Percentiles rank a stretch among this genome's conserved stretches.
phyloP scores from a whole-genome alignment of 306 rosid genomes.

The Castanea sativa region DNA sequence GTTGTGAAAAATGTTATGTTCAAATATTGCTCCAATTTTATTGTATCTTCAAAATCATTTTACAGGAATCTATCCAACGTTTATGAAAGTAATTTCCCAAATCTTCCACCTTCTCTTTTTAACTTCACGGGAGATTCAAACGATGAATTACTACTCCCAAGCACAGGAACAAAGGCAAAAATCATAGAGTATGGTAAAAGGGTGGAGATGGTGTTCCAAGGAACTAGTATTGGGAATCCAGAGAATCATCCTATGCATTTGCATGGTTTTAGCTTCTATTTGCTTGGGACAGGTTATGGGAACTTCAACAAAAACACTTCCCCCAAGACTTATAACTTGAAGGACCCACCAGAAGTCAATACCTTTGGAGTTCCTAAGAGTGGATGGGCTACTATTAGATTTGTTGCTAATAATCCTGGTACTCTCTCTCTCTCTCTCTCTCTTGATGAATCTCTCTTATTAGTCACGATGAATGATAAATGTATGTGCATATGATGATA shows the following conservation, averaged over 20 bases:
- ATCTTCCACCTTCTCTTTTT: constrained; percentile 11
- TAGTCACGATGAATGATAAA: not conserved
- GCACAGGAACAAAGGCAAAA: constrained; percentile 21
- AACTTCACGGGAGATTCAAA: constrained; percentile 36
- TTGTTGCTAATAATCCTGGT: constrained; percentile 36
- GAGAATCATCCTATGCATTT: constrained; percentile 54
- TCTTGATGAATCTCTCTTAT: no score
- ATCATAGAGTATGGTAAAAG: constrained; percentile 20
- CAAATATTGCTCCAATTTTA: no score
- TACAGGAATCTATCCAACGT: constrained; percentile 23
- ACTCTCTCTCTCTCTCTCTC: not conserved
- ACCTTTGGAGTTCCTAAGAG: constrained; percentile 29
- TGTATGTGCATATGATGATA: not conserved
- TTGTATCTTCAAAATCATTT: no score
- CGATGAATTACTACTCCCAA: constrained; percentile 3
- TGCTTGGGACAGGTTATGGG: constrained; percentile 35
- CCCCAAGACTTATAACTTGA: constrained; percentile 20
- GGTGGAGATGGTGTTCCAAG: constrained; percentile 48
- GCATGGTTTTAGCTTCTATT: constrained; percentile 45
- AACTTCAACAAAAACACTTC: constrained; percentile 12
- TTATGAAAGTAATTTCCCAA: constrained; percentile 25
- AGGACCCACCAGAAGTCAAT: constrained; percentile 28
- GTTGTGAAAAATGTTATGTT: no score
- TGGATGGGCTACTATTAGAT: constrained; percentile 44
- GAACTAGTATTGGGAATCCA: constrained; percentile 24